Percentiles rank a stretch among this genome's conserved stretches.
phyloP scores from a whole-genome alignment of 2,329 filamentous ascomycete genomes.

The Anisogramma anomala region DNA sequence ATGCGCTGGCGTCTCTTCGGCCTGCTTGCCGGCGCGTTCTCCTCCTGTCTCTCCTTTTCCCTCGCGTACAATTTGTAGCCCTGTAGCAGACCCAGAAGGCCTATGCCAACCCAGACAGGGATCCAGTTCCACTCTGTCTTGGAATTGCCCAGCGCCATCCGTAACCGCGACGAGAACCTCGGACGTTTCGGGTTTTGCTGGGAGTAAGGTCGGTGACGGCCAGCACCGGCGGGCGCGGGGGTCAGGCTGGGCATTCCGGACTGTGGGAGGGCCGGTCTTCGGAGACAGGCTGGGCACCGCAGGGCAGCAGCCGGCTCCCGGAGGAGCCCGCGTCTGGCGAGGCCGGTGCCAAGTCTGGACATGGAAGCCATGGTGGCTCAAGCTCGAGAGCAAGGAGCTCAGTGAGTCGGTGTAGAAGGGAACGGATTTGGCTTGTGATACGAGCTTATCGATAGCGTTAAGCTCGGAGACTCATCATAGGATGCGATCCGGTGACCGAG shows the following conservation, averaged over 20 bases:
- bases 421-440: constrained; percentile 6
- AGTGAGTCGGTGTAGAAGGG: not conserved
- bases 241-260: constrained; percentile 7
- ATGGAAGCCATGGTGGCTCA: constrained; percentile 13
- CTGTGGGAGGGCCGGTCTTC: constrained; percentile 8
- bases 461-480: constrained; percentile 11
- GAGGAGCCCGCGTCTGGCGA: constrained; percentile 12
- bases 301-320: constrained; percentile 9
- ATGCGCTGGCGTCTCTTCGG: constrained; percentile 50
- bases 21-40: constrained; percentile 25
- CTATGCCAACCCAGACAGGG: constrained; percentile 74
- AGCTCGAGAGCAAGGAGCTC: not conserved
- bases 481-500: too few relatives aligned
- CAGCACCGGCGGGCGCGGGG: constrained; percentile 16
- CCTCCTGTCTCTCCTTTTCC: constrained; percentile 41
- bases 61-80: constrained; percentile 60
- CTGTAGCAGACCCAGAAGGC: constrained; percentile 70
- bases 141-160: constrained; percentile 37
- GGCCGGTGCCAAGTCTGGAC: constrained; percentile 13
- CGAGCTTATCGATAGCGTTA: constrained; percentile 13
- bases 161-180: constrained; percentile 40
- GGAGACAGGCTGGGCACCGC: constrained; percentile 13
- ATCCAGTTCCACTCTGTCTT: constrained; percentile 82
- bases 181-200: constrained; percentile 34
- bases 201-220: constrained; percentile 25